phyloP scores from a whole-genome alignment of 352 stramenopile species.

The Globisporangium paroecandrum region DNA sequence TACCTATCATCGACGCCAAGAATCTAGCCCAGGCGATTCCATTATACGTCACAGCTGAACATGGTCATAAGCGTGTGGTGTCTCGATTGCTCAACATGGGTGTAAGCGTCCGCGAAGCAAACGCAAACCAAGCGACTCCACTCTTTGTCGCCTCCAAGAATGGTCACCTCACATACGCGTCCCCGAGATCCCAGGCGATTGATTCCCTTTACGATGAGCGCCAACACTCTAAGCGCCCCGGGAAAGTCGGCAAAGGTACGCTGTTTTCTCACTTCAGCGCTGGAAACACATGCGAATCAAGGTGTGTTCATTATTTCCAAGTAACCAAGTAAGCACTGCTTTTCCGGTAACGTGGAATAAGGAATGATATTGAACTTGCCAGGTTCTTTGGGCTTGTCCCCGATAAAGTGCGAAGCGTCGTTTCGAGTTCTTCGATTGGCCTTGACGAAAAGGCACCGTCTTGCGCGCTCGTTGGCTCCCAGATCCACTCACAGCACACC shows the following conservation, averaged over 20 bases:
- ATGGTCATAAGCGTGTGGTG: background rate
- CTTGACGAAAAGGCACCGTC: too few relatives aligned
- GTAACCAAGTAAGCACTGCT: too few relatives aligned
- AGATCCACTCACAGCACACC: too few relatives aligned
- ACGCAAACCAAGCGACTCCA: background rate
- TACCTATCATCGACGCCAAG: background rate
- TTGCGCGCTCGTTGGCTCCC: too few relatives aligned
- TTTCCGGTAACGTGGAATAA: too few relatives aligned
- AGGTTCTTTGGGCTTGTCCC: background rate
- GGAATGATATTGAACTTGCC: background rate
- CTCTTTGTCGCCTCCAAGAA: background rate
- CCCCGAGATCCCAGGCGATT: too few relatives aligned
- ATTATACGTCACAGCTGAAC: background rate
- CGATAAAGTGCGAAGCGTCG: conserved; percentile 1
- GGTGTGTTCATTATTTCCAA: background rate
- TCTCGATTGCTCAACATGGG: background rate
- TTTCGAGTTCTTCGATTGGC: conserved; percentile 1
- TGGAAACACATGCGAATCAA: background rate
- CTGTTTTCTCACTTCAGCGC: too few relatives aligned
- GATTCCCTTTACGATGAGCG: too few relatives aligned
- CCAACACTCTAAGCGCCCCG: too few relatives aligned
- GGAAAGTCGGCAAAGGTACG: too few relatives aligned
- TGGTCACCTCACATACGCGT: background rate
- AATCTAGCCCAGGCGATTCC: background rate
- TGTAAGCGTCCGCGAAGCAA: background rate